phyloP scores from a whole-genome alignment of 768 basidiomycete genomes.

The Cystobasidium tubakii region DNA sequence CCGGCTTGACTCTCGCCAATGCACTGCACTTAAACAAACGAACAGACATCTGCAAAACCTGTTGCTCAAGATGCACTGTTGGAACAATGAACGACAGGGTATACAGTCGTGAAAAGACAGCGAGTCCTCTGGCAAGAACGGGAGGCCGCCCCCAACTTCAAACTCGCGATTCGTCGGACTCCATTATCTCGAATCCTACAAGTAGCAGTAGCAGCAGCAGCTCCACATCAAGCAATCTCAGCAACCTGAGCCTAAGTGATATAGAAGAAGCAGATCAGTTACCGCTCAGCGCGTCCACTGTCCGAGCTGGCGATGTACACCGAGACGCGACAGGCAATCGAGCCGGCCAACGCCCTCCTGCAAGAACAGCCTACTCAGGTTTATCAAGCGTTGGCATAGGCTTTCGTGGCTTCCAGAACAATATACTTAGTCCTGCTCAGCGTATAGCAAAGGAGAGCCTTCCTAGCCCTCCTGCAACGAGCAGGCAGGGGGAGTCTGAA shows the following conservation, averaged over 20 bases:
- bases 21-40: background rate
- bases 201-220: slow-evolving; percentile 19
- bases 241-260: slow-evolving; percentile 3
- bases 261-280: slow-evolving; percentile 8
- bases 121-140: background rate
- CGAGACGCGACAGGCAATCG: background rate
- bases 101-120: background rate
- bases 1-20: background rate
- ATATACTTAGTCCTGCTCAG: slow-evolving; percentile 21
- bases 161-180: background rate
- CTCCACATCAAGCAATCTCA: background rate
- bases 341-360: background rate
- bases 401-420: slow-evolving; percentile 21
- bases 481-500: slow-evolving; percentile 20
- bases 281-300: background rate
- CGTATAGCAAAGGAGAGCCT: slow-evolving; percentile 31
- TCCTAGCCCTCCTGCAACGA: slow-evolving; percentile 21
- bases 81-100: background rate
- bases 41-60: background rate
- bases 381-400: slow-evolving; percentile 17
- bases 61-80: background rate
- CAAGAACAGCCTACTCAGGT: slow-evolving; percentile 4
- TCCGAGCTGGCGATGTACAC: background rate
- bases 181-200: background rate
- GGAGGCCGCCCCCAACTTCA: background rate